phyloP scores from a whole-genome alignment of 441 rosid genomes.

The Pelargonium cotyledonis region DNA sequence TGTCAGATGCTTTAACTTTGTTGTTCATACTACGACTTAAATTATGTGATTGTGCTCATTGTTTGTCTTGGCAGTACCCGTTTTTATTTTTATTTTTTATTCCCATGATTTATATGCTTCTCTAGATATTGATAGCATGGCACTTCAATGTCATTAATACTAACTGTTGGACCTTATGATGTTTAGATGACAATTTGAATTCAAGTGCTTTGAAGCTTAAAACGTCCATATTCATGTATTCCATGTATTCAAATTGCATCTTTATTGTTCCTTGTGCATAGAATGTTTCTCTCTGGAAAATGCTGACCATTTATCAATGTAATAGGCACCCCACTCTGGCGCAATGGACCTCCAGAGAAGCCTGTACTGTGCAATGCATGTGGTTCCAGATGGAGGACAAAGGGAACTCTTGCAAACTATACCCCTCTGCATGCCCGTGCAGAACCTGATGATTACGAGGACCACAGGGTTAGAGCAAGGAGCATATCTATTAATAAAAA shows the following conservation, averaged over 20 bases:
- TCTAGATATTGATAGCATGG: neutral
- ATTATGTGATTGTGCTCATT: neutral
- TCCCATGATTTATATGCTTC: neutral
- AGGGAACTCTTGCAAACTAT: constrained; percentile 82
- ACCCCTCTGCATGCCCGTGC: constrained; percentile 90
- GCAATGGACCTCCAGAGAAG: constrained; percentile 99
- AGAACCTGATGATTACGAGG: constrained; percentile 60
- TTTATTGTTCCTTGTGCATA: neutral
- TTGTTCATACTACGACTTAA: neutral
- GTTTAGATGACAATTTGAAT: neutral
- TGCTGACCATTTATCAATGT: constrained; percentile 17
- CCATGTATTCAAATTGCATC: constrained; percentile 4
- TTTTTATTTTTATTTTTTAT: too few species aligned
- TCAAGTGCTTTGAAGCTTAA: neutral
- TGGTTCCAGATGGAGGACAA: constrained; percentile 98
- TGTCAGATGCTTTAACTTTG: neutral
- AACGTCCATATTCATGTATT: constrained; percentile 10
- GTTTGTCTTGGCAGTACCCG: too few species aligned
- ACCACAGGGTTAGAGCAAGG: constrained; percentile 53
- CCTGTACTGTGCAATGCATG: constrained; percentile 98
- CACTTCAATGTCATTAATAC: neutral
- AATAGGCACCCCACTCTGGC: constrained; percentile 91
- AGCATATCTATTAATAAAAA: constrained; percentile 56
- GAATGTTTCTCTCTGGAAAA: constrained; percentile 7
- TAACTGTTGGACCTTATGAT: constrained; percentile 4